Evolutionary conservation across 306 rosid genomes (phyloP).

Genomic region (Cicer pinnatifidum): DNA sequence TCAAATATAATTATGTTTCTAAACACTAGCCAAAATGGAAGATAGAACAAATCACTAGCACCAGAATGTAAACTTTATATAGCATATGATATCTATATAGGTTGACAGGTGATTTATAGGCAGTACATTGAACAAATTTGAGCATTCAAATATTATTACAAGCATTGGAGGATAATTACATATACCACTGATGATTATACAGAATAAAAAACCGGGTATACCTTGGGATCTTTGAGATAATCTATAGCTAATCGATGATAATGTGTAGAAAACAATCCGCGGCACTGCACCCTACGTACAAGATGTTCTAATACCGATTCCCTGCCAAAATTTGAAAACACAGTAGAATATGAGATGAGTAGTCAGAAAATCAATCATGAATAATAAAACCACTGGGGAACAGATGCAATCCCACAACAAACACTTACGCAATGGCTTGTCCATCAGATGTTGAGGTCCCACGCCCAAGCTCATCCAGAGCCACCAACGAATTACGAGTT

Average conservation of each 20-base stretch:
- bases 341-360: constrained; percentile 32
- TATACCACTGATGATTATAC: constrained; percentile 7
- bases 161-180: constrained; percentile 28
- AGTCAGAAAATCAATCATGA: constrained; percentile 26
- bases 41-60: neutral
- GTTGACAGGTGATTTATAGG: constrained; percentile 13
- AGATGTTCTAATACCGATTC: constrained; percentile 86
- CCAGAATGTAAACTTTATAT: constrained; percentile 20
- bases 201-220: constrained; percentile 39
- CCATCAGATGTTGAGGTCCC: constrained; percentile 99
- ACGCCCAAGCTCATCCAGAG: constrained; percentile 97
- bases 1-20: constrained; percentile 40
- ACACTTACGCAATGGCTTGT: constrained; percentile 94
- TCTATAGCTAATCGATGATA: constrained; percentile 83
- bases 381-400: constrained; percentile 19
- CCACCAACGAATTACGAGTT: constrained; percentile 76
- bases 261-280: constrained; percentile 91
- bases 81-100: constrained; percentile 31
- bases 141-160: constrained; percentile 28
- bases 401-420: constrained; percentile 32
- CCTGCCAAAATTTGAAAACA: constrained; percentile 54
- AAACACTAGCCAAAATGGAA: constrained; percentile 41
- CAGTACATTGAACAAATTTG: neutral
- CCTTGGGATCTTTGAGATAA: constrained; percentile 70
- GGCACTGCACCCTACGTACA: constrained; percentile 78